Base-by-base conservation (phyloP, 495 filamentous ascomycete species). In the Hypoxylon crocopeplum region DNA sequence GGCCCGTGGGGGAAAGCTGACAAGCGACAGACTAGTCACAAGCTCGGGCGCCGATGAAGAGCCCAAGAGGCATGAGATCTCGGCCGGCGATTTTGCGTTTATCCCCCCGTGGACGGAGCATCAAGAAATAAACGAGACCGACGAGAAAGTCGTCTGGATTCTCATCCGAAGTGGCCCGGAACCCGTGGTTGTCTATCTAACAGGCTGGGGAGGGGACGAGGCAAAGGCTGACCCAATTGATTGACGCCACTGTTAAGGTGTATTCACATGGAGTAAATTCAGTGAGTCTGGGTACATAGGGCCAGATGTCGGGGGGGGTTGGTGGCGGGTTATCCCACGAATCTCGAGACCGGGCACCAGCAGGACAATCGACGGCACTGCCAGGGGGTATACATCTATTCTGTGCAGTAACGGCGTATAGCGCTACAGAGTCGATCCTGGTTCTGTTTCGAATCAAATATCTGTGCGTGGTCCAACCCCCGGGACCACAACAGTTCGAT, bases 21-120 rank as follows among this genome's bases (percentile, higher is more conserved):
- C 49, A 56, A 21, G 33, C 25, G 21, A 53, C 33, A 64, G 61
- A 12, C 64, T 79, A 0, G 66, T 79, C 1, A 74, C 73, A 0
- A 75, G 67, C 32, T 71, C 75, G 1, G 71, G 72, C 21, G 71
- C 72, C 44, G 72, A 76, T 42, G 73, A 72, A 22, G 69, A 75
- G 25, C 70, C 74, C 1, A 81, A 77, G 49, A 78, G 80, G 17
- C 77, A 84, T 48, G 72, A 77, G 7, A 74, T 90, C 3, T 72
- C 66, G 0, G 75, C 79, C 2, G 86, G 86, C 0, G 86, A 88
- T 63, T 88, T 86, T 63, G 86, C 84, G 1, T 74, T 86, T 39
- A 79, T 90, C 20, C 86, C 85, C 0, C 78, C 86, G 0, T 87
- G 77, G 73, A 82, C 80, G 0, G 85, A 88, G 64, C 84, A 89